Percentiles rank a stretch among this genome's conserved stretches.
These are phyloP conservation scores for Achlya hypogyna DNA, from an alignment of 352 stramenopile species.

Conservation along the genomic window DNA sequence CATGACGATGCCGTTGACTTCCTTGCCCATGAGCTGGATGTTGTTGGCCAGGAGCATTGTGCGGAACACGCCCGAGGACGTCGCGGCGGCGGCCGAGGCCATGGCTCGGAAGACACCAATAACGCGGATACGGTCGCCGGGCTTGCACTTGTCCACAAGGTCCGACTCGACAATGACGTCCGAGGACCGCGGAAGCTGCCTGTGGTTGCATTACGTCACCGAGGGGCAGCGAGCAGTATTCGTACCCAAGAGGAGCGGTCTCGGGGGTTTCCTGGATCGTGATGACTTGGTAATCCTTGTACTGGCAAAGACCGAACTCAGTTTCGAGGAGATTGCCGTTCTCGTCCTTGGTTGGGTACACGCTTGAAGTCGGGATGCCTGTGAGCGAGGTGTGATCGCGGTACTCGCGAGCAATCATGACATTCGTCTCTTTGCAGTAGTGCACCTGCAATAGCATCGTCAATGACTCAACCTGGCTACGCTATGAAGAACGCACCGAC, in stretches of 20 bases:
- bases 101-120: constrained; percentile 93
- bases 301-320: constrained; percentile 96
- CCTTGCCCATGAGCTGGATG: constrained; percentile 89
- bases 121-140: constrained; percentile 93
- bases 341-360: constrained; percentile 94
- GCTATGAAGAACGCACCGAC: constrained; percentile 35
- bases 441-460: constrained; percentile 63
- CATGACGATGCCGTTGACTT: constrained; percentile 91
- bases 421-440: constrained; percentile 95
- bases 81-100: constrained; percentile 35
- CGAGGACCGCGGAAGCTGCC: constrained; percentile 94
- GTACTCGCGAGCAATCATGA: constrained; percentile 91
- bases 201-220: not conserved
- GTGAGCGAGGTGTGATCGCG: constrained; percentile 94
- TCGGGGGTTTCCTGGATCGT: constrained; percentile 94
- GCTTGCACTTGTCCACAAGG: constrained; percentile 98
- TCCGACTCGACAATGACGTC: constrained; percentile 98
- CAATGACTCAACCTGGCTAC: not conserved
- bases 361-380: constrained; percentile 72
- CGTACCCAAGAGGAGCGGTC: constrained; percentile 87
- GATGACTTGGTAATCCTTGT: constrained; percentile 98
- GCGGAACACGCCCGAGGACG: constrained; percentile 88
- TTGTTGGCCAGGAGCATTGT: constrained; percentile 97
- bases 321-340: constrained; percentile 96
- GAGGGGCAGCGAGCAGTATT: not conserved